Evolutionary conservation across 805 yeast species (phyloP), one percentile per base, ranked within the genome.

Genomic region (Zygoascus tannicola): DNA sequence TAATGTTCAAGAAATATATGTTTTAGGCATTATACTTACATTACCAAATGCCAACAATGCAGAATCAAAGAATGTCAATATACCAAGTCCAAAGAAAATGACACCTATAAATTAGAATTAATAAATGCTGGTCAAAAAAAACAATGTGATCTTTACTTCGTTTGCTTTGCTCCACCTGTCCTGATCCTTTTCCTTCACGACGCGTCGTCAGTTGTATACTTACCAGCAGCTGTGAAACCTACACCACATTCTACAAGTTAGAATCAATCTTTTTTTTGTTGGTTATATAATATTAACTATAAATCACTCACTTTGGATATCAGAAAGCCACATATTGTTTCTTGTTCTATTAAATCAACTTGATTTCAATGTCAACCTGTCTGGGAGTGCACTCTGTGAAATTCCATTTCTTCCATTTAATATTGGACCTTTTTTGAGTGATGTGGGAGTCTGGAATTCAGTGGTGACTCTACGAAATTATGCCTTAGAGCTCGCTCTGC

Each of bases 21-120:
- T 3, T 33, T 10, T 10, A 5, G 16, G 18, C 14, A 10, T 23
- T 30, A 38, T 7, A 55, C 62, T 37, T 42, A 75, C 74, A 60
- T 92, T 90, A 15, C 97, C 97, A 58, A 92, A 72, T 1, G 97
- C 95, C 48, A 90, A 70, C 32, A 90, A 69, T 0, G 94, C 88
- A 5, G 94, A 71, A 59, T 92, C 97, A 58, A 92, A 92, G 50
- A 90, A 78, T 15, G 95, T 76, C 56, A 87, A 55, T 23, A 90
- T 73, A 4, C 98, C 98, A 18, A 90, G 67, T 3, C 85, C 56
- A 62, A 92, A 83, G 58, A 86, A 80, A 21, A 83, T 57, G 40
- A 81, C 74, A 5, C 94, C 76, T 48, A 45, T 43, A 33, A 22
- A 18, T 33, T 33, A 33, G 20, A 8, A 33, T 16, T n/a, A n/a